Evolutionary conservation across 2,329 filamentous ascomycete species (phyloP), one percentile per base, ranked within the genome.

Genomic region (Colletotrichum higginsianum): DNA sequence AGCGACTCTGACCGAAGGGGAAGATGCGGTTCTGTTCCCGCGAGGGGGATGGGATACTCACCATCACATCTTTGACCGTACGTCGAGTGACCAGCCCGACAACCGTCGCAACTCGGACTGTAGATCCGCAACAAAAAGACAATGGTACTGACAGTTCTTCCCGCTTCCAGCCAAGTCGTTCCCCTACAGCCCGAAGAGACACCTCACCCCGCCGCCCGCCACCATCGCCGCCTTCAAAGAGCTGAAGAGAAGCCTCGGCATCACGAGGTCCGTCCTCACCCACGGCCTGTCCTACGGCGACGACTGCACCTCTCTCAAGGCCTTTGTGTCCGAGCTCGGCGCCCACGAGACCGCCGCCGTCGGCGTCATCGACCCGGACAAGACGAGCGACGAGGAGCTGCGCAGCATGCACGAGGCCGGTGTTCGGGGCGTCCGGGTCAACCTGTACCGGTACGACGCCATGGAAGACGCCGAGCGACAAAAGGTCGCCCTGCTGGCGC

Each of bases 201-300:
- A 71, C 52, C 53, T 67, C 2, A 67, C 68, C 4, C 26, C 26
- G 26, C 26, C 26, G 26, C n/a, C 68, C 68, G 35, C 68, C 64
- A 4, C 35, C 38, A 21, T 71, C 4, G 40, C 73, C 35, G 52
- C 71, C 0, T 75, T 76, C 23, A 38, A 74, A 13, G 30, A 50
- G 11, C 75, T 76, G 60, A 74, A 72, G 40, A 63, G 62, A 35
- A 67, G 46, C 13, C 21, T 75, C 1, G 75, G 75, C 1, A 77
- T 82, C 26, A 81, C 79, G 1, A 76, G 81, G 50, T 82, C 80
- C 0, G 80, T 82, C 6, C 73, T 83, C 0, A 79, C 80, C 0
- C 81, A 83, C 66, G 81, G 80, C 1, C 65, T 83, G 0, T 82
- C 81, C 0, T 82, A 82, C 21, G 81, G 81, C 7, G 75, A 80